Evolutionary conservation across 345 rosid species (phyloP), one percentile per base, ranked within the genome.

Genomic region (Acer negundo): DNA sequence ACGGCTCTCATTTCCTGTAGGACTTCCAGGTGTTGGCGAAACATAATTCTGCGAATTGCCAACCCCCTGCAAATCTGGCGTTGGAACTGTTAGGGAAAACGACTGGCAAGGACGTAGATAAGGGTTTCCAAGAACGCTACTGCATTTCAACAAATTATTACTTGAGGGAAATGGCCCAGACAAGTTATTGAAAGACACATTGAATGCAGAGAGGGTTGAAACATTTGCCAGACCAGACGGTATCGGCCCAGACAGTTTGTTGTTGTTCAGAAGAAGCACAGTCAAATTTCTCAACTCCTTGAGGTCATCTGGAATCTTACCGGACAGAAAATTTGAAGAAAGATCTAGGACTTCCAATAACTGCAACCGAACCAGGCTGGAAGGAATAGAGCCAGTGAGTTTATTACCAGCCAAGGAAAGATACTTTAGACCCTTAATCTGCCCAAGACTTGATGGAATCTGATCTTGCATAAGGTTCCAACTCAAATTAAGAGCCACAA

Each of bases 341-440:
- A 91, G 90, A 68, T 89, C 92, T 79, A 91, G 77, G 68, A 80
- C 82, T 80, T 82, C 82, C 68, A 90, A 77, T 77, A 84, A 75
- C 70, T 22, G 79, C 69, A 86, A 71, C 77, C 75, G 78, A 53
- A 86, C 90, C 70, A 90, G 63, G 79, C 79, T 86, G 22, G 82
- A 66, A 44, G 92, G 92, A 62, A 90, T 87, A 20, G 91, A 69
- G 58, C 91, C 89, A 42, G 76, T 80, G 42, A 90, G 76, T 72
- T 83, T 82, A 79, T 90, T 90, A 61, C 86, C 83, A 44, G 89
- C 90, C 84, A 89, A 81, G 19, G 95, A 89, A 47, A 91, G 86
- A 78, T 67, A 84, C 74, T 68, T 83, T 71, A 91, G 71, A 75
- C 69, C 77, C 73, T 64, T 86, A 56, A 85, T 81, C 59, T 75